phyloP scores from a whole-genome alignment of 1,284 basidiomycete species.

The Malassezia vespertilionis region DNA sequence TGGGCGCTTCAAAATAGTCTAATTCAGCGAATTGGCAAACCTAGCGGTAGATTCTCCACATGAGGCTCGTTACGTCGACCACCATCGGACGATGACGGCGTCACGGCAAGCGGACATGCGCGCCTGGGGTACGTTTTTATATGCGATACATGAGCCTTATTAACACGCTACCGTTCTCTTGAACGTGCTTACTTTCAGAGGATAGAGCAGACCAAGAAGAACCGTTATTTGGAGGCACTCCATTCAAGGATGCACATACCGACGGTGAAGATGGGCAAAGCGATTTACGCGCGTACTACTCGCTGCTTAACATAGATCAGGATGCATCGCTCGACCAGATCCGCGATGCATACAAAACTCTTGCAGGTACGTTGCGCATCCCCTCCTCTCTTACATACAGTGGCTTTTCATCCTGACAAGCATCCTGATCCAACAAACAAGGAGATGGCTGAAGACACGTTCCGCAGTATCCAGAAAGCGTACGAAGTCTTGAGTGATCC shows the following conservation, averaged over 20 bases:
- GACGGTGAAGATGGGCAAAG: constrained; percentile 28
- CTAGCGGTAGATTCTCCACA: no score
- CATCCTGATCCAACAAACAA: constrained; percentile 58
- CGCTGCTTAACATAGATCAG: constrained; percentile 58
- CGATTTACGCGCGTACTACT: constrained; percentile 16
- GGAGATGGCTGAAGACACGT: constrained; percentile 57
- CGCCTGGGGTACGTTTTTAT: no score
- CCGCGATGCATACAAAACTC: constrained; percentile 59
- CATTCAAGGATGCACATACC: constrained; percentile 31
- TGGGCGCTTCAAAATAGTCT: no score
- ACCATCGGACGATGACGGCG: no score
- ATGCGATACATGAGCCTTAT: no score
- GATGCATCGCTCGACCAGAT: constrained; percentile 60
- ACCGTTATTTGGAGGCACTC: constrained; percentile 39
- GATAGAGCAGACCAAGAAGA: no score
- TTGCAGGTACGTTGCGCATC: constrained; percentile 51
- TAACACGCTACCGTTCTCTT: no score
- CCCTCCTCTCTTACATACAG: constrained; percentile 5
- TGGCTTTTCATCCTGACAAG: constrained; percentile 77
- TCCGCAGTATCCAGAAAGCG: constrained; percentile 65
- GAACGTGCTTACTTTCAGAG: no score
- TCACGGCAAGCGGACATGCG: no score
- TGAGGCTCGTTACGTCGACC: no score
- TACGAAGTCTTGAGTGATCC: constrained; percentile 63
- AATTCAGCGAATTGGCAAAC: no score